Base-by-base conservation (phyloP, 2,329 filamentous ascomycete species). In the Graphilbum ipis-grandicollis region DNA sequence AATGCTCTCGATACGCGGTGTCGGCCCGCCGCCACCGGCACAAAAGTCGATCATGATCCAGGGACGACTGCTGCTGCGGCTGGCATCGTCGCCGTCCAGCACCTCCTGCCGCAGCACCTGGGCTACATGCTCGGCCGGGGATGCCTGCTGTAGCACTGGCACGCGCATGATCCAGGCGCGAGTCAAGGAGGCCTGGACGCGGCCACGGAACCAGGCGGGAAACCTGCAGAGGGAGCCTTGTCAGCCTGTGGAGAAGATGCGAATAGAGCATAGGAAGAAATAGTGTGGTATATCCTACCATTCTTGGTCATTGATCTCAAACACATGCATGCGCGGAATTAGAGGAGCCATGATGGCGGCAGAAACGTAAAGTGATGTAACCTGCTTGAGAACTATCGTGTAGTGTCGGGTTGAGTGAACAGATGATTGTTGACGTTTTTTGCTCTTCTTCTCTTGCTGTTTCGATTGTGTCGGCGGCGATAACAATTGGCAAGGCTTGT, bases 41-140 rank as follows among this genome's bases (percentile, higher is more conserved):
- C 79, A 83, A 54, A 84, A 81, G 56, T 86, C 80, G 42, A 85
- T 66, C 46, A 79, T 74, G 15, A 67, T 72, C 52, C 78, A 74
- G 2, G 59, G 53, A 7, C 15, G 60, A 55, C 1, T 71, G 56
- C 19, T 57, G 49, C 5, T 49, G 41, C 13, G 78, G 62, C 31
- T 66, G 56, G 18, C 54, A 55, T 29, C 63, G 18, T 5, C 12
- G 19, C 18, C 31, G 18, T 4, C 23, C 17, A 45, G 22, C 1
- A 45, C 36, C 28, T 45, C 40, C 2, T 31, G 31, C 9, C 37
- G 58, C 33, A 83, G 63, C 17, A 71, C 56, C 31, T 59, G 53
- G 33, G 75, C 68, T n/a, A 71, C 74, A 31, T 75, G 51, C n/a
- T 62, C 56, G 15, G 75, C 73, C 2, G 76, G 71, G 9, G 71